Evolutionary conservation across 768 basidiomycete genomes (phyloP), one percentile per base, ranked within the genome.

Genomic region (Agaricus subrufescens): DNA sequence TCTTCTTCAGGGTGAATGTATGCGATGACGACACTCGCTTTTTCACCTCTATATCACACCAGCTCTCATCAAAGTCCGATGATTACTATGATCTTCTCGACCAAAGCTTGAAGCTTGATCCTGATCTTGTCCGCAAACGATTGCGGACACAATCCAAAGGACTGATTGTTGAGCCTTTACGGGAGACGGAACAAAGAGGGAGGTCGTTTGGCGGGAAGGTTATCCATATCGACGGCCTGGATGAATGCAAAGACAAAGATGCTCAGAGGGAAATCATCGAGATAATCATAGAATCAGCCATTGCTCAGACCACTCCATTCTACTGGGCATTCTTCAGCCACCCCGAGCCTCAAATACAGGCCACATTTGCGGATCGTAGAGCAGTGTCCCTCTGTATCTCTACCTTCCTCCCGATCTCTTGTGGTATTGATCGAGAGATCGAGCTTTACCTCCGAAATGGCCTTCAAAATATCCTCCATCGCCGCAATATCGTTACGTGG

Each of bases 1-100:
- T 54, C 52, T 59, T 59, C 26, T 58, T 53, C 45, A 50, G 6
- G 14, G 14, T 8, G 38, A 47, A 60, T 23, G 62, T 1, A 12
- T 55, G 5, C 37, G 26, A 38, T 15, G 45, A 51, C 23, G 34
- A 27, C 9, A 27, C 14, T 1, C 42, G 30, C 31, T 46, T 57
- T 43, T 37, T 57, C 39, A 37, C 49, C 11, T 51, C 56, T 14
- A 38, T 57, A 25, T 49, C 56, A 5, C 51, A 57, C 34, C 56
- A 57, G 27, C 49, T 57, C 14, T 50, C 49, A 3, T 45, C 44
- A 15, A 31, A 34, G 1, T n/a, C 34, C 7, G 44, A 30, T 2
- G 19, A 45, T 10, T 53, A 53, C 25, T 43, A 8, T 30, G 31
- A 53, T 1, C 10, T 53, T 1, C 14, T 53, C 23, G 34, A 45